A percentile compares a stretch with the other conserved stretches of the same genome.
Conservation (phyloP, 257 asterid species). For the Lycium ferocissimum region DNA sequence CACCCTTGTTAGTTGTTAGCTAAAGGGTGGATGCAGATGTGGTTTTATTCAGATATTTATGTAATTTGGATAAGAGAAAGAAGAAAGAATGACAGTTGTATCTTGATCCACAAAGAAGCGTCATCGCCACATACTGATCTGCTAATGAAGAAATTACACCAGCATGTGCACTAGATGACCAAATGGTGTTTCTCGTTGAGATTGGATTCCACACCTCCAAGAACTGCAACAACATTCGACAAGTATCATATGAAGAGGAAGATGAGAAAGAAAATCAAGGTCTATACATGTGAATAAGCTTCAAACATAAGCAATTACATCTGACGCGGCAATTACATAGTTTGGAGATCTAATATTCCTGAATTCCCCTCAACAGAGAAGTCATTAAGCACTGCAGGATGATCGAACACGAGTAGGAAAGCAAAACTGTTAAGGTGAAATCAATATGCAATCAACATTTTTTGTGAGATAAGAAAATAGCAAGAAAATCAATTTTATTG, state of each 20-base stretch:
- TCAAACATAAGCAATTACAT: neutral
- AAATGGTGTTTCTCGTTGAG: conserved; percentile 30
- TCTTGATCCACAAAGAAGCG: neutral
- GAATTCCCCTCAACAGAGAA: neutral
- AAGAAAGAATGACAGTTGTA: no score
- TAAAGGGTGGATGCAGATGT: no score
- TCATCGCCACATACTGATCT: conserved; percentile 48
- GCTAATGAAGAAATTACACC: conserved; percentile 41
- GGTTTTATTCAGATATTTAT: no score
- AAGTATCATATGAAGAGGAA: neutral
- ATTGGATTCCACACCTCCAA: conserved; percentile 52
- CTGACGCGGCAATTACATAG: neutral
- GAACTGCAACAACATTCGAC: conserved; percentile 33
- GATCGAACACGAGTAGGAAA: neutral
- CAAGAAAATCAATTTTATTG: no score
- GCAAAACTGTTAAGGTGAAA: no score
- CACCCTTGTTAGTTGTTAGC: no score
- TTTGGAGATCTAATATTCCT: neutral
- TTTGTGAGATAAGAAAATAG: no score
- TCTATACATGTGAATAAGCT: neutral
- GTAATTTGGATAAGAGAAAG: no score
- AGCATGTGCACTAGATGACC: conserved; percentile 41
- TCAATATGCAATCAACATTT: no score
- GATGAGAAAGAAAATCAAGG: neutral
- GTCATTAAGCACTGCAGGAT: neutral